Evolutionary conservation across 345 rosid genomes (phyloP).

Genomic region (Geranium brycei): DNA sequence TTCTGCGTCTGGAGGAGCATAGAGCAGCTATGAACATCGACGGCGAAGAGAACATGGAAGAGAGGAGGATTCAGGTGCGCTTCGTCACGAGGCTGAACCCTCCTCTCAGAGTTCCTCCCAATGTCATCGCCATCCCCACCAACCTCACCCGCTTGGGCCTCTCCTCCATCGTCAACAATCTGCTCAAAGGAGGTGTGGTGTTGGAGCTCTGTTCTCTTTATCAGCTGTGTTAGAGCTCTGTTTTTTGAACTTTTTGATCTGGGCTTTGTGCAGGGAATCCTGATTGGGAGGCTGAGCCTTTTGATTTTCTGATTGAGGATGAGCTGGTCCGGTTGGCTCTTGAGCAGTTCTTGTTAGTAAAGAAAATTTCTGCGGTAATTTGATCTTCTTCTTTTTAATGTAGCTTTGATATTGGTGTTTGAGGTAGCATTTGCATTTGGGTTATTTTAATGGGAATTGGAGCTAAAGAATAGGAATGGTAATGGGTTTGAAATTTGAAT

Average conservation of each 20-base stretch:
- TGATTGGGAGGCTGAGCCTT: slow-evolving; percentile 62
- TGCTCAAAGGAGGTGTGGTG: slow-evolving; percentile 38
- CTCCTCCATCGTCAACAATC: slow-evolving; percentile 61
- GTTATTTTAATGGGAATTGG: background rate
- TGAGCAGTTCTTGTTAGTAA: slow-evolving; percentile 69
- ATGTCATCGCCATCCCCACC: slow-evolving; percentile 66
- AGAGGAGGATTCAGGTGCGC: slow-evolving; percentile 56
- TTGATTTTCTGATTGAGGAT: slow-evolving; percentile 84
- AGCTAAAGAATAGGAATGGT: background rate
- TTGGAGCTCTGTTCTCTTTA: background rate
- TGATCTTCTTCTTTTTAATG: background rate
- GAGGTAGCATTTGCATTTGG: background rate
- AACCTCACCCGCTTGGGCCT: slow-evolving; percentile 74
- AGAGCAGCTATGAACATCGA: slow-evolving; percentile 24
- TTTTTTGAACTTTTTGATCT: background rate
- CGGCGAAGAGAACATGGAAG: slow-evolving; percentile 9
- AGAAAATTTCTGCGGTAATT: slow-evolving; percentile 80
- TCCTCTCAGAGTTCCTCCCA: slow-evolving; percentile 41
- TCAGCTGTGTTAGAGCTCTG: background rate
- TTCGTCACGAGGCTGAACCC: slow-evolving; percentile 67
- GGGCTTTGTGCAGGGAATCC: slow-evolving; percentile 39
- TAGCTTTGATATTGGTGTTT: background rate
- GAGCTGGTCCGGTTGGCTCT: slow-evolving; percentile 87
- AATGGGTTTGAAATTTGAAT: too few species aligned
- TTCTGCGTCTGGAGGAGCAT: background rate